Evolutionary conservation across 2,329 filamentous ascomycete genomes (phyloP).

Genomic region (Stemphylium beticola): DNA sequence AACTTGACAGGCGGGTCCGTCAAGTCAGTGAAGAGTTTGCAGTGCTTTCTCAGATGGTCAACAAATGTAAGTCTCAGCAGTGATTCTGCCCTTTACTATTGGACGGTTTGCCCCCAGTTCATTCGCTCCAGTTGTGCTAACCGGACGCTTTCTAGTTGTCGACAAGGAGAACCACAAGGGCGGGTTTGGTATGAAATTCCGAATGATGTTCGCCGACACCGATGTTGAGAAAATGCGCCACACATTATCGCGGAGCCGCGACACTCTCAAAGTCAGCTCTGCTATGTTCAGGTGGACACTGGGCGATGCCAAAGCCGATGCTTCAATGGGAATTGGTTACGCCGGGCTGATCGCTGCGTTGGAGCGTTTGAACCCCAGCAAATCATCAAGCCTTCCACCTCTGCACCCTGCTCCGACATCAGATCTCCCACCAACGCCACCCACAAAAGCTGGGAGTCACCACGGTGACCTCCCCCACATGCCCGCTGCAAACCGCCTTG

Average conservation of each 20-base stretch:
- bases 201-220: constrained; percentile 60
- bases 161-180: constrained; percentile 66
- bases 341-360: constrained; percentile 70
- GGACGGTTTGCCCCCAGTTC: background rate
- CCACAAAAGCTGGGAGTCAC: constrained; percentile 21
- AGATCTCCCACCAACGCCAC: constrained; percentile 37
- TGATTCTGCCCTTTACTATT: background rate
- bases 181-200: constrained; percentile 66
- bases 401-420: constrained; percentile 42
- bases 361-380: constrained; percentile 55
- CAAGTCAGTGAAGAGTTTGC: constrained; percentile 67
- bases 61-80: constrained; percentile 47
- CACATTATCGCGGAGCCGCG: constrained; percentile 64
- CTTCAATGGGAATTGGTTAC: constrained; percentile 69
- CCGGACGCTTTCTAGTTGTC: constrained; percentile 52
- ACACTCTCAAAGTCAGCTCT: constrained; percentile 68
- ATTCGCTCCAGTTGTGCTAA: background rate
- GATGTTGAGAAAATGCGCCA: constrained; percentile 66
- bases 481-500: constrained; percentile 9
- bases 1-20: constrained; percentile 69
- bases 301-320: constrained; percentile 63
- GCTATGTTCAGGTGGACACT: constrained; percentile 71
- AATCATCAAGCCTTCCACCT: constrained; percentile 28
- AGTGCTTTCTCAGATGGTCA: constrained; percentile 67
- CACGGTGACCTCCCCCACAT: constrained; percentile 12